Conservation (phyloP, 23 red algal genomes). For the Pyropia yezoensis region DNA sequence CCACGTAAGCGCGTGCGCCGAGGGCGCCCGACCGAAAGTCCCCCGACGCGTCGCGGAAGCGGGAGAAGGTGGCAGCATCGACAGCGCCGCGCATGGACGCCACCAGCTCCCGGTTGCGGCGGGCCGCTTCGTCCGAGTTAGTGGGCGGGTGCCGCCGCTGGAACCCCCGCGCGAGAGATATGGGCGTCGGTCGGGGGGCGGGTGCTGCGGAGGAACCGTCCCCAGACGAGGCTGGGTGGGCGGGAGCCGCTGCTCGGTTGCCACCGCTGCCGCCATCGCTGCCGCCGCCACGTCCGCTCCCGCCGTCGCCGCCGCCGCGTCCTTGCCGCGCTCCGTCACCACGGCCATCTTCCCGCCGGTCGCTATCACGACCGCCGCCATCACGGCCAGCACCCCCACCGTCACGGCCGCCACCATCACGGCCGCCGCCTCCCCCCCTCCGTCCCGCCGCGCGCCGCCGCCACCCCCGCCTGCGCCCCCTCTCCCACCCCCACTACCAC, state of each 20-base stretch:
- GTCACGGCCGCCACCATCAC: neutral
- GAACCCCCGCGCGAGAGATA: slow-evolving; percentile 32
- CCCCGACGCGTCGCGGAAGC: slow-evolving; percentile 32
- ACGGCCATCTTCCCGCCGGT: slow-evolving; percentile 13
- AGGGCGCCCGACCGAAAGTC: slow-evolving; percentile 26
- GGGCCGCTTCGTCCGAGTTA: slow-evolving; percentile 26
- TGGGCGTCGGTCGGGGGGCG: neutral
- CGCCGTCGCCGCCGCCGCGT: slow-evolving; percentile 2
- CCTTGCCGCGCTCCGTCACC: slow-evolving; percentile 38
- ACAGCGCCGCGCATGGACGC: slow-evolving; percentile 33
- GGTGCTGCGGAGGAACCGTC: neutral
- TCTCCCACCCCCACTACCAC: neutral
- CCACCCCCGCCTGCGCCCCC: neutral
- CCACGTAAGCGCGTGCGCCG: slow-evolving; percentile 36
- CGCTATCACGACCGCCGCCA: neutral
- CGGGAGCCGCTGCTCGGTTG: neutral
- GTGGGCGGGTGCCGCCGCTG: slow-evolving; percentile 26
- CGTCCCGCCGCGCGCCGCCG: neutral
- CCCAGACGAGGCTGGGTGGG: neutral
- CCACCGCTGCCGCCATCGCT: neutral
- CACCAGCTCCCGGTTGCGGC: slow-evolving; percentile 28
- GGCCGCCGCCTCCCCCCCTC: neutral
- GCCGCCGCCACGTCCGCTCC: neutral
- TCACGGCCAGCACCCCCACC: slow-evolving; percentile 7
- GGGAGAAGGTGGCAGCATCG: slow-evolving; percentile 44